Evolutionary conservation across 148 eudicot genomes (phyloP).

Genomic region (Rhododendron griersonianum): DNA sequence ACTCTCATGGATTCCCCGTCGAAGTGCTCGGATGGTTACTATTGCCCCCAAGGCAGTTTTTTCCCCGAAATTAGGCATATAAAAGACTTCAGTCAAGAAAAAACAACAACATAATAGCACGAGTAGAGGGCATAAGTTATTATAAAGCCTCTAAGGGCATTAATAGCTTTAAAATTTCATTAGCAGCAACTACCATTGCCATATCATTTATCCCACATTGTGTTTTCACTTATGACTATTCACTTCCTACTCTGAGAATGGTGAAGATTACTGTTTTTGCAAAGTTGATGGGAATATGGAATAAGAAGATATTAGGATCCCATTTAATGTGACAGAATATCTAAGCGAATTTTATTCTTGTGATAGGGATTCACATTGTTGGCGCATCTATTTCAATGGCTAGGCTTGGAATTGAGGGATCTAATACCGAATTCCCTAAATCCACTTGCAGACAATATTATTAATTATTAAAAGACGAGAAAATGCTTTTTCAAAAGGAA

Average conservation of each 20-base stretch:
- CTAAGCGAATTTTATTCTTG: slow-evolving; percentile 7
- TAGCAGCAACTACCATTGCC: neutral
- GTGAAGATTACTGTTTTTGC: neutral
- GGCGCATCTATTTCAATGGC: slow-evolving; percentile 27
- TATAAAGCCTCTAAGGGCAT: neutral
- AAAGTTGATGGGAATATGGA: slow-evolving; percentile 3
- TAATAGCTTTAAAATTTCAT: neutral
- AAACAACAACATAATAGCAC: neutral
- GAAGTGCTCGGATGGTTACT: neutral
- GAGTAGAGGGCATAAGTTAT: neutral
- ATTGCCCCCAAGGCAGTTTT: neutral
- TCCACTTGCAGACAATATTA: slow-evolving; percentile 30
- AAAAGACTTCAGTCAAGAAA: neutral
- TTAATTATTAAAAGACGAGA: slow-evolving; percentile 19
- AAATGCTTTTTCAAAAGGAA: slow-evolving; percentile 18
- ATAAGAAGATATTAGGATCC: neutral
- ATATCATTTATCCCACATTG: neutral
- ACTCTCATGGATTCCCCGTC: neutral
- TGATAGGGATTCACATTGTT: slow-evolving; percentile 17
- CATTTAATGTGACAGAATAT: slow-evolving; percentile 19
- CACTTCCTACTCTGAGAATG: neutral
- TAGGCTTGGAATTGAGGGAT: slow-evolving; percentile 22
- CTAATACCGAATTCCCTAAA: slow-evolving; percentile 28
- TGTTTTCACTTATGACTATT: neutral
- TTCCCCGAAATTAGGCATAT: neutral